Evolutionary conservation across 768 basidiomycete species (phyloP), one percentile per base, ranked within the genome.

Genomic region (Mycena leptocephala): DNA sequence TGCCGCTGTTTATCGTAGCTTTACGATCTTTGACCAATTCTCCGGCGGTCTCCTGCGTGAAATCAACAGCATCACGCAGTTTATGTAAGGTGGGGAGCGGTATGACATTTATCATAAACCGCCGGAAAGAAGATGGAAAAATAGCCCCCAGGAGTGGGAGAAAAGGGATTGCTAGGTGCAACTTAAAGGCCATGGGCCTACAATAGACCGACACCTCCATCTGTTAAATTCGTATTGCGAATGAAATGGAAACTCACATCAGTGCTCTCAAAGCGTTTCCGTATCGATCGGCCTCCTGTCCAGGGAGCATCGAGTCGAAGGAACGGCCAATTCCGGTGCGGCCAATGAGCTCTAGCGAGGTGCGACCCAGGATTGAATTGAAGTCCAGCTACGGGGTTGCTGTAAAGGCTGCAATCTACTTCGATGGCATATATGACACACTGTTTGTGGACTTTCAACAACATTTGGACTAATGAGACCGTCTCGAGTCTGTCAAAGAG

Each of bases 291-390:
- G 48, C 20, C 22, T 53, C 51, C 24, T 69, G n/a, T 16, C 39
- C 53, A 24, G 32, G 53, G 5, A 67, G 30, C 65, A 70, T 58
- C 4, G 55, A 18, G 39, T 70, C 68, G 28, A 70, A 70, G 9
- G 68, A 70, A 32, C 46, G 32, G 0, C 68, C 68, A 13, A 70
- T 58, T 6, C 68, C 68, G 13, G 37, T 33, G 3, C 26, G 68
- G 26, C 68, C 68, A 13, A 59, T 70, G 3, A 70, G 20, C 9
- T 70, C 68, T 1, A 59, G 18, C 1, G 68, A 39, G n/a, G 41
- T 46, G 26, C 68, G 53, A 11, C 6, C 3, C 8, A 46, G n/a
- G 20, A 58, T 33, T 22, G 55, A 32, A 18, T 41, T 58, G 22
- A 70, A n/a, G 35, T 68, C 66, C 7, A 68, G 48, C 66, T 68